A percentile compares a stretch with the other conserved stretches of the same genome.
Evolutionary conservation across 139 green algal species (phyloP).

Genomic region (Chlamydomonas sphaeroides): DNA sequence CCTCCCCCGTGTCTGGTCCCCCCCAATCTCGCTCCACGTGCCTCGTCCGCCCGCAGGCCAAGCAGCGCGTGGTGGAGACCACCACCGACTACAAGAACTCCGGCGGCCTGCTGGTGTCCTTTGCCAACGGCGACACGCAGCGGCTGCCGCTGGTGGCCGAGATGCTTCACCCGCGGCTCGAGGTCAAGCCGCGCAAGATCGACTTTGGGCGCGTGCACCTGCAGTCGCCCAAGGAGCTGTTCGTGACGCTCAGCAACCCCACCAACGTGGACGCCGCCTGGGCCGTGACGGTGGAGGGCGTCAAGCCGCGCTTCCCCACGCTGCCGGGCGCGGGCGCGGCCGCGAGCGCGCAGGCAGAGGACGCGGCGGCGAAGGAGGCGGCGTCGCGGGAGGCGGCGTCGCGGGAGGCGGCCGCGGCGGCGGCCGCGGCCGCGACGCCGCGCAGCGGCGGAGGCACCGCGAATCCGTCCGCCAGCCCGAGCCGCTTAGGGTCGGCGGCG

Average conservation of each 20-base stretch:
- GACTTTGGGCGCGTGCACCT: constrained; percentile 52
- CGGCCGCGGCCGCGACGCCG: neutral
- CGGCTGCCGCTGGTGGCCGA: constrained; percentile 37
- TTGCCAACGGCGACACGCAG: constrained; percentile 55
- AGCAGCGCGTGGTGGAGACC: constrained; percentile 37
- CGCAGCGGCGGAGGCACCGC: neutral
- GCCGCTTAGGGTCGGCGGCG: neutral
- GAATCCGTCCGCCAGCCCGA: neutral
- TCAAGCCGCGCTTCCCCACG: constrained; percentile 15
- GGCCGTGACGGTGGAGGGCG: constrained; percentile 34
- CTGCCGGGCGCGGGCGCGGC: constrained; percentile 8
- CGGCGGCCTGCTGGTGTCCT: constrained; percentile 35
- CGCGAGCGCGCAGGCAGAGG: neutral
- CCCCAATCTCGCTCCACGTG: no score
- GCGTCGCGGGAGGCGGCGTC: neutral
- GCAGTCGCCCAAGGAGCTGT: constrained; percentile 45
- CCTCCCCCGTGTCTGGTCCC: no score
- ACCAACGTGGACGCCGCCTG: constrained; percentile 58
- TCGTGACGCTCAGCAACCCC: constrained; percentile 55
- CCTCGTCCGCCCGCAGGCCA: neutral
- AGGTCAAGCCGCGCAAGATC: constrained; percentile 32
- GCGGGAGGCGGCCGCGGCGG: neutral
- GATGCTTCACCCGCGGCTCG: constrained; percentile 50
- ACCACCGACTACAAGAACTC: constrained; percentile 34
- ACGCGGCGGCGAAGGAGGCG: neutral